These are phyloP conservation scores for Trichosporon ovoides DNA, from an alignment of 1,284 basidiomycete species.

Conservation along the genomic window DNA sequence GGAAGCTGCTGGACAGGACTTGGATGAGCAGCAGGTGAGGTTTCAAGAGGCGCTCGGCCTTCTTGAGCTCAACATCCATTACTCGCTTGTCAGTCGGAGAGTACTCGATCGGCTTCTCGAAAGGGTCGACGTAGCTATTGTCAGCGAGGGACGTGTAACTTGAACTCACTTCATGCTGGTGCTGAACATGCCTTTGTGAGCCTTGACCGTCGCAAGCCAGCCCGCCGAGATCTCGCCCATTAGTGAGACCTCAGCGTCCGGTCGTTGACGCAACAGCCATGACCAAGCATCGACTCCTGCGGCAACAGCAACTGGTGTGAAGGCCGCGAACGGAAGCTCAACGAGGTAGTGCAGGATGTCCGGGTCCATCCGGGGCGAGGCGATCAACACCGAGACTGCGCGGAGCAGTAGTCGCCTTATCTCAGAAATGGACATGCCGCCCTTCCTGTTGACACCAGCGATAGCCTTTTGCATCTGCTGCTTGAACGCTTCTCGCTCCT, in stretches of 20 bases:
- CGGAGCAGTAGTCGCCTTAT: constrained; percentile 81
- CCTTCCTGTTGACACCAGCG: constrained; percentile 64
- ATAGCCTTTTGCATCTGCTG: constrained; percentile 64
- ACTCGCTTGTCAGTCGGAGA: constrained; percentile 81
- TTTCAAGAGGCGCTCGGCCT: constrained; percentile 68
- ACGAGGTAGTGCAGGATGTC: constrained; percentile 85
- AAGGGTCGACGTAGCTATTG: constrained; percentile 75
- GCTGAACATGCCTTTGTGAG: constrained; percentile 77
- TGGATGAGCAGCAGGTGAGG: constrained; percentile 83
- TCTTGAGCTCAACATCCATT: constrained; percentile 66
- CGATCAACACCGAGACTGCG: constrained; percentile 73
- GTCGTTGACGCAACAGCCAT: constrained; percentile 87
- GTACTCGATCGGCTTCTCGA: constrained; percentile 79
- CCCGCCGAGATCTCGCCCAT: constrained; percentile 81
- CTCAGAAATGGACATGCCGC: constrained; percentile 68
- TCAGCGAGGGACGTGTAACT: neutral
- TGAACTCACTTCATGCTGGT: constrained; percentile 64
- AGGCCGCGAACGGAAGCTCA: constrained; percentile 78
- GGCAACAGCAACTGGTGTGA: constrained; percentile 77
- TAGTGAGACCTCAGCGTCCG: constrained; percentile 65
- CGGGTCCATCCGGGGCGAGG: constrained; percentile 70
- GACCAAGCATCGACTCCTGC: constrained; percentile 93
- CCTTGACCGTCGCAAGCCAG: constrained; percentile 77
- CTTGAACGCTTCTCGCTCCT: constrained; percentile 63
- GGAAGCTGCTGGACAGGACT: constrained; percentile 86